phyloP scores from a whole-genome alignment of 768 basidiomycete species.

The Baorangia bicolor region DNA sequence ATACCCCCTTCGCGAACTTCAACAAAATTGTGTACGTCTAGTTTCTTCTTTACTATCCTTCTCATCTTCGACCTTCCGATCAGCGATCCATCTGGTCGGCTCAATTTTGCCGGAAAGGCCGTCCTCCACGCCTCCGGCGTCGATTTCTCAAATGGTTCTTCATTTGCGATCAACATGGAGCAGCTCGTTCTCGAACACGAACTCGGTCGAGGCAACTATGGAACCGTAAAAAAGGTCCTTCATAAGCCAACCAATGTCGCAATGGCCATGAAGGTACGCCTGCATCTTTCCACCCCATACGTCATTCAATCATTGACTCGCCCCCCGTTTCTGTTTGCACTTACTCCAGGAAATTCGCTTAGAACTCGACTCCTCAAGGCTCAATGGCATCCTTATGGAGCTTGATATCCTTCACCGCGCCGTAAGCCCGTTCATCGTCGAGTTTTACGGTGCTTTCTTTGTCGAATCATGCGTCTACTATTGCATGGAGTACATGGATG shows the following conservation, averaged over 20 bases:
- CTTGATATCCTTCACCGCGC: constrained; percentile 97
- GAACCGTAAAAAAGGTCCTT: constrained; percentile 93
- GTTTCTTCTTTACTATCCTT: constrained; percentile 5
- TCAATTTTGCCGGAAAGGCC: constrained; percentile 93
- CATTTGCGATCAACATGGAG: constrained; percentile 92
- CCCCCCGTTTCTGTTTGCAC: neutral
- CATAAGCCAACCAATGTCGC: constrained; percentile 92
- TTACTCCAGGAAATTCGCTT: constrained; percentile 86
- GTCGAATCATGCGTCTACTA: constrained; percentile 99
- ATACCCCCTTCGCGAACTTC: constrained; percentile 89
- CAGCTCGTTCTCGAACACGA: constrained; percentile 91
- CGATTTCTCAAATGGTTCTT: constrained; percentile 86
- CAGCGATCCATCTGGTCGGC: constrained; percentile 93
- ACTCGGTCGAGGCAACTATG: constrained; percentile 95
- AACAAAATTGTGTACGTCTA: constrained; percentile 84
- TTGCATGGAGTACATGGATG: constrained; percentile 99
- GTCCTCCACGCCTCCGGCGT: constrained; percentile 87
- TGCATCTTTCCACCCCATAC: neutral
- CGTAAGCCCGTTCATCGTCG: constrained; percentile 87
- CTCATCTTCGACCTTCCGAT: constrained; percentile 2
- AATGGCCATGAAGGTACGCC: constrained; percentile 97
- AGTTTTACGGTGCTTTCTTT: constrained; percentile 99
- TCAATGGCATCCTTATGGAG: constrained; percentile 98
- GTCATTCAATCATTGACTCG: constrained; percentile 7
- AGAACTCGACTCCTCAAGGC: constrained; percentile 89